Evolutionary conservation across 2,329 filamentous ascomycete genomes (phyloP).

Genomic region (Chaetothyriales sp.): DNA sequence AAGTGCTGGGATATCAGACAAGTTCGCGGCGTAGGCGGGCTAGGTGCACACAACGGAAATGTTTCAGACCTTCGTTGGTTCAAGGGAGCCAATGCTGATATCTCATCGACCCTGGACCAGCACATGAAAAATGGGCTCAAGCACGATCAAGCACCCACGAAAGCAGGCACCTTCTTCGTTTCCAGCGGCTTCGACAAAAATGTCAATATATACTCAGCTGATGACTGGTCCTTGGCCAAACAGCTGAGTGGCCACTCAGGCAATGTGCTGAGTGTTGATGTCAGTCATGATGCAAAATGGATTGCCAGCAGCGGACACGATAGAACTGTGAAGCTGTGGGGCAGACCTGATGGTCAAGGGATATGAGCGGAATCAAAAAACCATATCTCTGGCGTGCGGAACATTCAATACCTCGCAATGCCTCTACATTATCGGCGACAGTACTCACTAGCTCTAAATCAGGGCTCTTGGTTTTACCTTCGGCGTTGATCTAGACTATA

Average conservation of each 20-base stretch:
- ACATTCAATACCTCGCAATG: background rate
- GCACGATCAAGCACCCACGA: slow-evolving; percentile 44
- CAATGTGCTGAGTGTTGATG: slow-evolving; percentile 80
- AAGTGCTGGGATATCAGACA: slow-evolving; percentile 97
- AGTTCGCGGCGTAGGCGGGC: slow-evolving; percentile 66
- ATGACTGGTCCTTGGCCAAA: slow-evolving; percentile 87
- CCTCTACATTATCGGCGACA: background rate
- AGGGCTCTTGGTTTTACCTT: background rate
- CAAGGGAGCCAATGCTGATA: slow-evolving; percentile 66
- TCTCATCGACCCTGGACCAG: slow-evolving; percentile 8
- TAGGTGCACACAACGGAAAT: slow-evolving; percentile 81
- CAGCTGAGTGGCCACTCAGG: slow-evolving; percentile 80
- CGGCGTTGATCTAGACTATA: background rate
- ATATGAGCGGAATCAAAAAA: slow-evolving; percentile 10
- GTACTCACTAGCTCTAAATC: background rate
- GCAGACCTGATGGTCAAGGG: slow-evolving; percentile 58
- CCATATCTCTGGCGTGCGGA: background rate
- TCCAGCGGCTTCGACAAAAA: slow-evolving; percentile 86
- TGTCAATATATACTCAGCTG: slow-evolving; percentile 88
- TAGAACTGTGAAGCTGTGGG: slow-evolving; percentile 92
- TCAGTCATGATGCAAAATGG: slow-evolving; percentile 75
- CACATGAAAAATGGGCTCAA: slow-evolving; percentile 9
- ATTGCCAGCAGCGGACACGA: slow-evolving; percentile 92
- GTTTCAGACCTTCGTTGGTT: slow-evolving; percentile 92
- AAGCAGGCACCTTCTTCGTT: slow-evolving; percentile 81